Percentiles rank a stretch among this genome's conserved stretches.
Conservation (phyloP, 1,139 yeast genomes). For the Petasospora rhodanensis region DNA sequence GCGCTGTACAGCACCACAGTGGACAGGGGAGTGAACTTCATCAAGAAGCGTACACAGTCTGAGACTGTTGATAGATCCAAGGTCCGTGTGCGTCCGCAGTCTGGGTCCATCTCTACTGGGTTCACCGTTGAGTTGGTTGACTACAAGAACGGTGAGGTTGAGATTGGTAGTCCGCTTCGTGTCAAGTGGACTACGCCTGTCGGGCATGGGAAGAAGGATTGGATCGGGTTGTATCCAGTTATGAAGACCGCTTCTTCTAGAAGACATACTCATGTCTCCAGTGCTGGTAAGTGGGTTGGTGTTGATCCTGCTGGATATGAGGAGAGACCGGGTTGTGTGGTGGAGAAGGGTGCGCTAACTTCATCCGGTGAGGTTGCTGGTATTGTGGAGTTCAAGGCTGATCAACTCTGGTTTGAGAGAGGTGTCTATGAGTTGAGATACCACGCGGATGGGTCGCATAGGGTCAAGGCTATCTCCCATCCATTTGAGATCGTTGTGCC, state of each 20-base stretch:
- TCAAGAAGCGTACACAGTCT: constrained; percentile 24
- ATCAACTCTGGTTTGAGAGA: constrained; percentile 57
- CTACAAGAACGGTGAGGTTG: constrained; percentile 25
- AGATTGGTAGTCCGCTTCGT: constrained; percentile 50
- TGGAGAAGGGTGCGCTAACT: constrained; percentile 22
- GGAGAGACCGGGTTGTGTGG: constrained; percentile 18
- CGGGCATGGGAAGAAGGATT: constrained; percentile 45
- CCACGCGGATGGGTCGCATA: constrained; percentile 67
- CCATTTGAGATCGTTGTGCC: constrained; percentile 64
- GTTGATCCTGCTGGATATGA: constrained; percentile 33
- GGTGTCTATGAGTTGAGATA: constrained; percentile 78
- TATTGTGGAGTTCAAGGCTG: constrained; percentile 44
- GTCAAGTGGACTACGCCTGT: constrained; percentile 57
- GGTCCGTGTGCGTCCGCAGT: constrained; percentile 6
- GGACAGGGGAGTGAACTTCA: constrained; percentile 19
- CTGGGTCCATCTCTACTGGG: constrained; percentile 12
- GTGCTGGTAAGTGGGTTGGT: constrained; percentile 70
- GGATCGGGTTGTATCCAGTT: constrained; percentile 77
- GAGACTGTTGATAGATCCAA: constrained; percentile 14
- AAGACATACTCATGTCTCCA: constrained; percentile 55
- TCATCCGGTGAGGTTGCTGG: constrained; percentile 40
- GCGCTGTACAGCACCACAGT: constrained; percentile 18
- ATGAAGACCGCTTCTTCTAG: constrained; percentile 58
- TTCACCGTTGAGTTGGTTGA: too few species aligned
- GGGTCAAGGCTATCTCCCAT: constrained; percentile 59